Base-by-base conservation (phyloP, 2,329 filamentous ascomycete species). In the Ploettnerulaceae sp. region DNA sequence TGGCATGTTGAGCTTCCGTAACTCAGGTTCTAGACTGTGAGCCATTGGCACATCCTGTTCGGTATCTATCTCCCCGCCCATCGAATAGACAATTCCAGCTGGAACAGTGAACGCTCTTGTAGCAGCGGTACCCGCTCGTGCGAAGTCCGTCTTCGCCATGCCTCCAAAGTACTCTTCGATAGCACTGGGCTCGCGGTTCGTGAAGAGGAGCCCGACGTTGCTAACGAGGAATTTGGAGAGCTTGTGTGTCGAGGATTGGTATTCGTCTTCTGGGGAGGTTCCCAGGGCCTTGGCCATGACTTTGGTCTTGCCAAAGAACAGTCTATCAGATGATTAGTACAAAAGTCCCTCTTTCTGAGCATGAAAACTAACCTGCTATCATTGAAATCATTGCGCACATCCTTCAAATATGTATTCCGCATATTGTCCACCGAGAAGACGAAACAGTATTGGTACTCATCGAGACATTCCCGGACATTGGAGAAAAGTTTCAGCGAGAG, bases 261-360 rank as follows among this genome's bases (percentile, higher is more conserved):
- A 79, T 70, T 90, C 88, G 61, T 88, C 85, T 63, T 86, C 84
- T 57, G 82, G 76, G 44, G 75, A 82, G 55, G 79, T 78, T 64
- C 93, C 93, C 20, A 98, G 84, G 47, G 93, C 90, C 71, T 93
- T 91, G 61, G 87, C 83, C 89, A 97, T 97, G 68, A 98, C 90
- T 72, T 97, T 97, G 50, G 91, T 97, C 75, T 97, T 98, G 71
- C 91, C 93, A 70, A 96, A 97, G 81, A 97, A 97, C 66, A 98
- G 74, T 60, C 90, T 93, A 61, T 12, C n/a, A 7, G 2, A 15
- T 21, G 15, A 32, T 41, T 40, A 39, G 26, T 11, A 26, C 24
- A 11, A 18, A 4, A 17, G 17, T 20, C 7, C 14, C 7, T 11
- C 8, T 11, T 17, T 39, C 6, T 29, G 6, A 12, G 8, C 26